Evolutionary conservation across 2,329 filamentous ascomycete species (phyloP).

Genomic region (Chrysoporthe austroafricana): DNA sequence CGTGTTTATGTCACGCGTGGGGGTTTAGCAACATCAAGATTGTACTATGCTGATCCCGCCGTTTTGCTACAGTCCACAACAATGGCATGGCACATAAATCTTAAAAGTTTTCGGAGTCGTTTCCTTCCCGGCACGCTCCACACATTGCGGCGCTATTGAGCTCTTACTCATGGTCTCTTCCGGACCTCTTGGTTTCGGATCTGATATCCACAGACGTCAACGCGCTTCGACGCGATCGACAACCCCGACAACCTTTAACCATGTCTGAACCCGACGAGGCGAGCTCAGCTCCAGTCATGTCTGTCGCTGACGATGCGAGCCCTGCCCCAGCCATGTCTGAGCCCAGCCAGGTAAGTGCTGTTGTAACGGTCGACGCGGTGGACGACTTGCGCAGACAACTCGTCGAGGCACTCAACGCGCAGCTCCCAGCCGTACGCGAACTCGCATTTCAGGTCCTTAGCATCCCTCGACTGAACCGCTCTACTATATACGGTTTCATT

Average conservation of each 20-base stretch:
- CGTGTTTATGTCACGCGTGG: not conserved
- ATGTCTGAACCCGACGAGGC: not conserved
- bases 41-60: not conserved
- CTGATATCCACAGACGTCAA: not conserved
- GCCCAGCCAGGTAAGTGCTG: not conserved
- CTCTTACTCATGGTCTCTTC: too few species aligned
- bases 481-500: not conserved
- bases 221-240: not conserved
- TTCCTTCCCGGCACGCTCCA: not conserved
- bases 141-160: not conserved
- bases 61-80: not conserved
- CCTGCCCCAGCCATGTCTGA: not conserved
- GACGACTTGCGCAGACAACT: not conserved
- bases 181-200: too few species aligned
- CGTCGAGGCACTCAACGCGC: not conserved
- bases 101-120: not conserved
- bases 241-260: not conserved
- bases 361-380: not conserved
- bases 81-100: not conserved
- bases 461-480: not conserved
- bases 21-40: not conserved
- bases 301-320: too few species aligned
- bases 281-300: not conserved
- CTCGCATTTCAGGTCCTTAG: not conserved
- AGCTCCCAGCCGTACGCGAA: not conserved